These are phyloP conservation scores for Pestalotiopsis sp. DNA, from an alignment of 2,329 filamentous ascomycete species.

Conservation along the genomic window DNA sequence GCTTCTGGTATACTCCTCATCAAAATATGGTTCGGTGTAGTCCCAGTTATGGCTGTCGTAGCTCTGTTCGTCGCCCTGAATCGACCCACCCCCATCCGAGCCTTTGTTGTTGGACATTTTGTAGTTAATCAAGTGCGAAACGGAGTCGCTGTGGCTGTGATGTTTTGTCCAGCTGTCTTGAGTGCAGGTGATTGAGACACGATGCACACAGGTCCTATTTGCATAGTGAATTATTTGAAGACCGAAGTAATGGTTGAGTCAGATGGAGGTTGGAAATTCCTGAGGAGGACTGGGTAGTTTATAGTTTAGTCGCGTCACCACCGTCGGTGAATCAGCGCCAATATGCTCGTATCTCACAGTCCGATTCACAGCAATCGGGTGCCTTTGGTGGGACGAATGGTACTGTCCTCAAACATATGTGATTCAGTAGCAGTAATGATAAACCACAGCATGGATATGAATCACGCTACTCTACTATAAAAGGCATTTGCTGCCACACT, in stretches of 20 bases:
- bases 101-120: neutral
- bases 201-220: too few relatives aligned
- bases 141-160: neutral
- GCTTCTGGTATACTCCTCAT: neutral
- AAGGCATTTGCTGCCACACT: neutral
- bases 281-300: neutral
- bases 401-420: neutral
- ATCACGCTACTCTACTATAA: neutral
- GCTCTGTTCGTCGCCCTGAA: neutral
- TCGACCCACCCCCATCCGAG: neutral
- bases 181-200: neutral
- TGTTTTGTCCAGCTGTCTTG: neutral
- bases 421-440: neutral
- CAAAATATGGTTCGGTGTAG: neutral
- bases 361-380: neutral
- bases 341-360: neutral
- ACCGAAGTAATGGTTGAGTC: neutral
- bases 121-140: neutral
- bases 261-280: neutral
- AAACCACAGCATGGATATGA: neutral
- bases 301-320: neutral
- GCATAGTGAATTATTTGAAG: neutral
- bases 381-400: too few relatives aligned
- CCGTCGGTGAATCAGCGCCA: neutral
- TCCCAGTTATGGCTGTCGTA: neutral